Percentiles rank a stretch among this genome's conserved stretches.
Conservation (phyloP, 495 filamentous ascomycete genomes). For the Penicillium verhagenii region DNA sequence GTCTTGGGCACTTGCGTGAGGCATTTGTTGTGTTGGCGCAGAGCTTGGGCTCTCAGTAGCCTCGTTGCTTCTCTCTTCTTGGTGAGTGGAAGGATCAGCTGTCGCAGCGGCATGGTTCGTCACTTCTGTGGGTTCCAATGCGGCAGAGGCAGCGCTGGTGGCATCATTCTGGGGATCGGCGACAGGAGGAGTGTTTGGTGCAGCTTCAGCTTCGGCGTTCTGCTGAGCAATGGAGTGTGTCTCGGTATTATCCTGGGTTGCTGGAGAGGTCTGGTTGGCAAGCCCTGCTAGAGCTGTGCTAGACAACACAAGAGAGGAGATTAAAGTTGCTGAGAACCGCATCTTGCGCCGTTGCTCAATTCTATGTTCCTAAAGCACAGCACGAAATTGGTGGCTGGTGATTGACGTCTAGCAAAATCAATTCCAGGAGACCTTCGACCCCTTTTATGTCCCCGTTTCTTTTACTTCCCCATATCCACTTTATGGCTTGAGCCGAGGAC, state of each 20-base stretch:
- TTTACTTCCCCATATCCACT: constrained; percentile 7
- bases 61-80: not conserved
- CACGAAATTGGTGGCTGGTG: not conserved
- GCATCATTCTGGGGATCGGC: not conserved
- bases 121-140: not conserved
- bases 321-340: constrained; percentile 29
- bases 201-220: not conserved
- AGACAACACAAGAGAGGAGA: constrained; percentile 34
- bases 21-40: not conserved
- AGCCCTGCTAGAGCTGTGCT: constrained; percentile 28
- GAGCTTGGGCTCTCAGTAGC: not conserved
- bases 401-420: constrained; percentile 1
- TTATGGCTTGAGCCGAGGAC: constrained; percentile 22
- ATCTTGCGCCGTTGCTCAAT: constrained; percentile 19
- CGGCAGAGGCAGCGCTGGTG: not conserved
- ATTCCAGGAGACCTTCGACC: not conserved
- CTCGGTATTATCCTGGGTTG: constrained; percentile 10
- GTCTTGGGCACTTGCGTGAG: not conserved
- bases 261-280: constrained; percentile 16
- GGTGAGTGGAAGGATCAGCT: not conserved
- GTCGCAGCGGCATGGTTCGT: constrained; percentile 2
- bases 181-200: not conserved
- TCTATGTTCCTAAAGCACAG: not conserved
- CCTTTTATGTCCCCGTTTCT: constrained; percentile 24
- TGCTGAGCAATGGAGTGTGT: constrained; percentile 3